Evolutionary conservation across 345 rosid species (phyloP), one percentile per base, ranked within the genome.

Genomic region (Tarenaya hassleriana): DNA sequence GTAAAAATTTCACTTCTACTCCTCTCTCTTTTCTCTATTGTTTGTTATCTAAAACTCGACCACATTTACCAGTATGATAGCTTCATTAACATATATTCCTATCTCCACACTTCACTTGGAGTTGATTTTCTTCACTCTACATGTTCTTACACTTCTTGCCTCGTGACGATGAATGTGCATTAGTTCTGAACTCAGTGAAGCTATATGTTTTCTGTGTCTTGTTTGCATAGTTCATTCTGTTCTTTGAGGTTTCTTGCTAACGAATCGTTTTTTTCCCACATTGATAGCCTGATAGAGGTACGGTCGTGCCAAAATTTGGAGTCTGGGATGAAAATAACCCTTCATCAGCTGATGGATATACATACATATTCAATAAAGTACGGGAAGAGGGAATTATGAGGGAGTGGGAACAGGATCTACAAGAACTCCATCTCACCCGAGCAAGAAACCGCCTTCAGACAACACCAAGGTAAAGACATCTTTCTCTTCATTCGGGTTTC

Each of bases 261-360:
- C 0, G 27, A 48, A 16, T 14, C 27, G 29, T 18, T n/a, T 10
- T 21, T 19, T 31, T 3, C 19, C 52, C 9, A 38, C 43, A 38
- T 48, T 17, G 27, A 32, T 61, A 85, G 97, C 80, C 82, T 9
- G 92, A 83, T 1, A 64, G 58, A 59, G 82, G 83, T 16, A 81
- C 94, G 16, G 90, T 84, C 56, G 94, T 90, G 55, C 95, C 97
- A 1, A 90, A 75, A 56, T 90, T 90, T 20, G 97, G 97, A 0
- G 95, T 77, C 1, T 90, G 95, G 97, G 94, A 90, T 19, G 91
- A 86, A 71, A 86, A 56, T 24, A 76, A 90, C 52, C 94, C 95
- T 1, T 62, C 95, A 7, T 74, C 95, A 8, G 95, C 95, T 10
- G 95, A 86, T 57, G 79, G 94, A 31, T 90, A 77, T 50, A 86